Conservation (phyloP, 345 rosid genomes). For the Psidium guajava region DNA sequence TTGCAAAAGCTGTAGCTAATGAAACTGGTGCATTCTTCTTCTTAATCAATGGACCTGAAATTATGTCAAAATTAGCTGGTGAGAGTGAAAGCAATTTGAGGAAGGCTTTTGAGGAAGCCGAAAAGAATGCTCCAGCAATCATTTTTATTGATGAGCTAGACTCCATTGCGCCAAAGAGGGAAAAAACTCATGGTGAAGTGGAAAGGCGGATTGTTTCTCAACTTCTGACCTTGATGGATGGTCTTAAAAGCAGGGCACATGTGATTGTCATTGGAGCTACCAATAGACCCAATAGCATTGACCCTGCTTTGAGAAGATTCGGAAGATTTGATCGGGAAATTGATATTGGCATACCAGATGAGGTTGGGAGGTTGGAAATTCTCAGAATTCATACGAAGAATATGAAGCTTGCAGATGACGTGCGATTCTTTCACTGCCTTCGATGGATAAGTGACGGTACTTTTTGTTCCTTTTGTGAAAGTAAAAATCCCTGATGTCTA, state of each 20-base stretch:
- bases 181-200: conserved; percentile 91
- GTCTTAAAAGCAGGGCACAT: conserved; percentile 75
- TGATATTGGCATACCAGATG: conserved; percentile 93
- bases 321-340: conserved; percentile 93
- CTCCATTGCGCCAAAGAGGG: conserved; percentile 92
- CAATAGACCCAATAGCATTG: conserved; percentile 88
- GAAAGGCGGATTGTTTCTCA: conserved; percentile 95
- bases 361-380: conserved; percentile 91
- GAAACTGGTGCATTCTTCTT: conserved; percentile 97
- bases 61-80: conserved; percentile 94
- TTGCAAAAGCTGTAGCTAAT: conserved; percentile 90
- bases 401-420: conserved; percentile 90
- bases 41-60: conserved; percentile 89
- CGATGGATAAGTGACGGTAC: neutral
- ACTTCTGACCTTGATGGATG: conserved; percentile 91
- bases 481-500: neutral
- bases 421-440: conserved; percentile 1
- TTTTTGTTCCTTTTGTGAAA: neutral
- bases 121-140: conserved; percentile 91
- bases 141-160: conserved; percentile 89
- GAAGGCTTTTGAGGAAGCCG: conserved; percentile 95
- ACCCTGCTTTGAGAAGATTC: conserved; percentile 88
- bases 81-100: conserved; percentile 97
- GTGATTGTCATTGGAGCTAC: conserved; percentile 96
- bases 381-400: conserved; percentile 92